Conservation (phyloP, 176 grass and related monocot genomes). For the Elaeis guineensis region DNA sequence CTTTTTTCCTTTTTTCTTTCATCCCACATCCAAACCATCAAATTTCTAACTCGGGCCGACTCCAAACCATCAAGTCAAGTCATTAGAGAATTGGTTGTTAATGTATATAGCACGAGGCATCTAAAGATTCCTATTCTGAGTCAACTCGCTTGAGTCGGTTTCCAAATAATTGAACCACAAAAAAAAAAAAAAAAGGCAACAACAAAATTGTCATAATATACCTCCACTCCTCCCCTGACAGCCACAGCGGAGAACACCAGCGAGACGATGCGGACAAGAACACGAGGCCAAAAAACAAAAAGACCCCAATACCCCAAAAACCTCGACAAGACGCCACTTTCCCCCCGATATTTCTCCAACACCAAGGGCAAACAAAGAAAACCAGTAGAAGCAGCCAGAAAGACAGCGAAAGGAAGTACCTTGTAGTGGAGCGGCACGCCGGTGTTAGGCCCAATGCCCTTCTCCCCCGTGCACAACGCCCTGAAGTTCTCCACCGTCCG, state of each 20-base stretch:
- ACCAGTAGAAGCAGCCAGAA: neutral
- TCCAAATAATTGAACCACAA: neutral
- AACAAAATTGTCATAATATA: slow-evolving; percentile 21
- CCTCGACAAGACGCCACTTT: neutral
- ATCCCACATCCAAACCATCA: too few species aligned
- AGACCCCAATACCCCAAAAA: neutral
- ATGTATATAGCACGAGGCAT: too few species aligned
- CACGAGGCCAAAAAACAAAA: too few species aligned
- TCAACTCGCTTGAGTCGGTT: too few species aligned
- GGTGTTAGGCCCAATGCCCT: slow-evolving; percentile 45
- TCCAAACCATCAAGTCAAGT: too few species aligned
- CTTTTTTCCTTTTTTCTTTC: too few species aligned
- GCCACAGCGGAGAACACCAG: slow-evolving; percentile 3
- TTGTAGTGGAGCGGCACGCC: slow-evolving; percentile 72
- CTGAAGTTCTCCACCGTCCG: slow-evolving; percentile 90
- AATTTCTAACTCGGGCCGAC: too few species aligned
- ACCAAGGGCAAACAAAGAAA: slow-evolving; percentile 9
- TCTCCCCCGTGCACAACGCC: slow-evolving; percentile 89
- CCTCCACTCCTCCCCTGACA: slow-evolving; percentile 7
- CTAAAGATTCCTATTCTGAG: too few species aligned
- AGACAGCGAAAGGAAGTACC: slow-evolving; percentile 18
- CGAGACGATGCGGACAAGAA: slow-evolving; percentile 2
- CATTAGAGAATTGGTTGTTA: too few species aligned
- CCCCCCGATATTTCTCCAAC: neutral
- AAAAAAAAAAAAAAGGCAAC: slow-evolving; percentile 8